Percentiles rank a stretch among this genome's conserved stretches.
Evolutionary conservation across 1,284 basidiomycete species (phyloP).

Genomic region (Cronartium quercuum): DNA sequence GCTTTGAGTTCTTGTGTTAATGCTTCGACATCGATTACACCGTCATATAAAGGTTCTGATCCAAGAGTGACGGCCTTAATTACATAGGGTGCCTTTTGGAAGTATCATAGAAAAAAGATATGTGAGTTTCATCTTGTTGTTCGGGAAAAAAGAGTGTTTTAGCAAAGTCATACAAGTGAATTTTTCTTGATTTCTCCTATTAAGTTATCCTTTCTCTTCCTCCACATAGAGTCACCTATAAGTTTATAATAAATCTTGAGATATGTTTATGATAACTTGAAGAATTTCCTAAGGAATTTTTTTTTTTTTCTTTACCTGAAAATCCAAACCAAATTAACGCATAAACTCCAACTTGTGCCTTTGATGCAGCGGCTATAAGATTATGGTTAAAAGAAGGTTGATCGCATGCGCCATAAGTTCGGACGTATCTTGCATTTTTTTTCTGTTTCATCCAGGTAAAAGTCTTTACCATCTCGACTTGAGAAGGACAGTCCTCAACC

Average conservation of each 20-base stretch:
- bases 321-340: slow-evolving; percentile 64
- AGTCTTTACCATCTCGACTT: neutral
- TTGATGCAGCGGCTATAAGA: slow-evolving; percentile 62
- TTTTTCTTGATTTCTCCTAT: slow-evolving; percentile 59
- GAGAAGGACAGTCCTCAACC: neutral
- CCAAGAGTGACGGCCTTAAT: slow-evolving; percentile 65
- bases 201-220: slow-evolving; percentile 56
- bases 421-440: slow-evolving; percentile 59
- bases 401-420: slow-evolving; percentile 65
- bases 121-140: neutral
- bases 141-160: neutral
- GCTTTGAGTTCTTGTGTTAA: slow-evolving; percentile 58
- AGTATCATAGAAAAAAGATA: neutral
- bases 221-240: slow-evolving; percentile 54
- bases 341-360: slow-evolving; percentile 63
- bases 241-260: neutral
- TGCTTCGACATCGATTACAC: slow-evolving; percentile 54
- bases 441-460: slow-evolving; percentile 7
- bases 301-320: slow-evolving; percentile 47
- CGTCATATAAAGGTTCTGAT: slow-evolving; percentile 65
- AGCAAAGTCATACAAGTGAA: slow-evolving; percentile 45
- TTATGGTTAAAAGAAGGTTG: slow-evolving; percentile 51
- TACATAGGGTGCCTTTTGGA: slow-evolving; percentile 57
- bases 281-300: neutral
- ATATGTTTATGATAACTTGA: neutral